These are phyloP conservation scores for Boletus sp. DNA, from an alignment of 1,284 basidiomycete species.

Conservation along the genomic window DNA sequence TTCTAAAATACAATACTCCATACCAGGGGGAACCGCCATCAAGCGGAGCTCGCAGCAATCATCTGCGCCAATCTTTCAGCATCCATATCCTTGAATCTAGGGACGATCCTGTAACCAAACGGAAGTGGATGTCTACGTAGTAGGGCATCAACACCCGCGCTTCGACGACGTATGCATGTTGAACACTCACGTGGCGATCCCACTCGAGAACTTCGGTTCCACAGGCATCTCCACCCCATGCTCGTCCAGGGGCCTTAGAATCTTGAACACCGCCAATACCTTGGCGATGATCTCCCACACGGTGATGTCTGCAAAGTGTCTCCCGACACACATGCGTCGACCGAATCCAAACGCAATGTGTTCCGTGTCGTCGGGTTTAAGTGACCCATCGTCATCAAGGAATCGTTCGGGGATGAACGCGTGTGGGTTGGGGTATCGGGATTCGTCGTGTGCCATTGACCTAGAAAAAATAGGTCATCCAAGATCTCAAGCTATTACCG, in stretches of 20 bases:
- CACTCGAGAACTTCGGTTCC: slow-evolving; percentile 1
- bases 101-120: too few relatives aligned
- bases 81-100: too few relatives aligned
- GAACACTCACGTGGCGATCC: slow-evolving; percentile 6
- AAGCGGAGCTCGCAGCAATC: too few relatives aligned
- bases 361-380: not conserved
- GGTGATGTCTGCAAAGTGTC: slow-evolving; percentile 9
- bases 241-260: slow-evolving; percentile 11
- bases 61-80: too few relatives aligned
- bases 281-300: slow-evolving; percentile 16
- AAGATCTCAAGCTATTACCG: not conserved
- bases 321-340: slow-evolving; percentile 14
- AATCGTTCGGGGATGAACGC: slow-evolving; percentile 18
- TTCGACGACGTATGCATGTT: too few relatives aligned
- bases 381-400: slow-evolving; percentile 6
- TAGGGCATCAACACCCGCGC: too few relatives aligned
- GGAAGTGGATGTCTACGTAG: too few relatives aligned
- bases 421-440: slow-evolving; percentile 6
- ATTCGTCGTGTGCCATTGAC: slow-evolving; percentile 11
- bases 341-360: slow-evolving; percentile 13
- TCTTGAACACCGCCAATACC: slow-evolving; percentile 15
- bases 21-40: too few relatives aligned
- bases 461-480: too few relatives aligned
- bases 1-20: too few relatives aligned
- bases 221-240: slow-evolving; percentile 9